Base-by-base conservation (phyloP, 306 rosid genomes). In the Canavalia gladiata region DNA sequence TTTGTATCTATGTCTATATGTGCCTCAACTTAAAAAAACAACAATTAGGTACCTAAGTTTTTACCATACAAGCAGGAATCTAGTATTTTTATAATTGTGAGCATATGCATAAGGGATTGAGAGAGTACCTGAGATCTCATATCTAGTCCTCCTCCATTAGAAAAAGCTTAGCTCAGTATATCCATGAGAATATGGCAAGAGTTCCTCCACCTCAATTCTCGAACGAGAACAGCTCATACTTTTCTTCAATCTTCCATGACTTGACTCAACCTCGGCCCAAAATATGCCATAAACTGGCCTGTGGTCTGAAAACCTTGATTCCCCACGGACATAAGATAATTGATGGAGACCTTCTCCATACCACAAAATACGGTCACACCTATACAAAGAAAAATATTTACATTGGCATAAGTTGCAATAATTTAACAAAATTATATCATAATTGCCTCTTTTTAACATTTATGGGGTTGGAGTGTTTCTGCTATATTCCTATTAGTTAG, bases 361-460 rank as follows among this genome's bases (percentile, higher is more conserved):
- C 99, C 98, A 96, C 87, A 96, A 84, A 78, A 96, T 93, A 56
- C 99, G 95, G 84, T 96, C 99, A 58, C 98, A 96, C 99, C 99
- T 96, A 74, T 78, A 84, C 33, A 7, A n/a, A 68, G 7, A n/a
- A 80, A 76, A 11, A 34, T 8, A 69, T 51, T 43, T 2, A 62
- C 37, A 45, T 85, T 64, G 82, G 79, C 68, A 67, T 37, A 47
- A 83, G 59, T 31, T 69, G 12, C 57, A 70, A 25, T n/a, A 70
- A 7, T 68, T 31, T 54, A 42, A 52, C 42, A 82, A 29, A 18
- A 39, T 11, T 5, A n/a, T 25, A 13, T 41, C 57, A 31, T 34
- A 75, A 47, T 72, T 35, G 52, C 45, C 18, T n/a, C 13, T 51
- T 64, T 67, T 56, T 42, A 75, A 43, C 71, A 43, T 73, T 69